phyloP scores from a whole-genome alignment of 768 basidiomycete genomes.

The Pleurotus cornucopiae region DNA sequence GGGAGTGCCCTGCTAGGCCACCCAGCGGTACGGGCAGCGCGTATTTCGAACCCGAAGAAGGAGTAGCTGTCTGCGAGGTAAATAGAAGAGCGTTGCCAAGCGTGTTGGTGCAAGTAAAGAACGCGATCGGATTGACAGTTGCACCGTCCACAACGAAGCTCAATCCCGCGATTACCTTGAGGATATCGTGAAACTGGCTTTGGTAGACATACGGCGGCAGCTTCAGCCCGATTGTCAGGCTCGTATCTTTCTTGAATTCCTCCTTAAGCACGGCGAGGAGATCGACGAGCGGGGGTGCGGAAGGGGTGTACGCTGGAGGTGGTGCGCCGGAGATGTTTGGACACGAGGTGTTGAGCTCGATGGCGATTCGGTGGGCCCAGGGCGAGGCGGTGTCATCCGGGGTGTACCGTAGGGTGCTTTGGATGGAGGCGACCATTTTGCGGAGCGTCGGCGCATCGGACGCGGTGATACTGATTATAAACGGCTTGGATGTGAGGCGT shows the following conservation, averaged over 20 bases:
- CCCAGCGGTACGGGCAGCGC: conserved; percentile 66
- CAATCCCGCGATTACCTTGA: conserved; percentile 42
- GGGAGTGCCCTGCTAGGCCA: conserved; percentile 71
- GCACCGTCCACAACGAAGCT: conserved; percentile 16
- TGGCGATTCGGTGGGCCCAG: conserved; percentile 41
- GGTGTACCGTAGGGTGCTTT: conserved; percentile 44
- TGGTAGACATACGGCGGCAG: conserved; percentile 69
- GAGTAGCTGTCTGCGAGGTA: conserved; percentile 39
- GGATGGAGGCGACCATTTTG: conserved; percentile 57
- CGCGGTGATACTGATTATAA: conserved; percentile 79
- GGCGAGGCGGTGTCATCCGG: conserved; percentile 20
- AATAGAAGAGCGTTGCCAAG: conserved; percentile 69
- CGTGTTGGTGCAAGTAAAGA: conserved; percentile 79
- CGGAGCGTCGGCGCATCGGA: conserved; percentile 47
- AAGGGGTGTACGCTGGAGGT: conserved; percentile 58
- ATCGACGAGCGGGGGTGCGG: conserved; percentile 41
- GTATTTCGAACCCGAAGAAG: conserved; percentile 24
- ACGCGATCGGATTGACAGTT: conserved; percentile 48
- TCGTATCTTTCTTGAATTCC: conserved; percentile 42
- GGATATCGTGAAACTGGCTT: conserved; percentile 55
- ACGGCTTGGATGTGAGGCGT: conserved; percentile 32
- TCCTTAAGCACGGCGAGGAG: conserved; percentile 53
- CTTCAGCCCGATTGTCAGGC: conserved; percentile 70
- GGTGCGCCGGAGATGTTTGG: conserved; percentile 68
- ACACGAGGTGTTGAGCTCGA: conserved; percentile 84